Evolutionary conservation across 805 yeast genomes (phyloP), one percentile per base, ranked within the genome.

Genomic region (Myxozyma neotropica): DNA sequence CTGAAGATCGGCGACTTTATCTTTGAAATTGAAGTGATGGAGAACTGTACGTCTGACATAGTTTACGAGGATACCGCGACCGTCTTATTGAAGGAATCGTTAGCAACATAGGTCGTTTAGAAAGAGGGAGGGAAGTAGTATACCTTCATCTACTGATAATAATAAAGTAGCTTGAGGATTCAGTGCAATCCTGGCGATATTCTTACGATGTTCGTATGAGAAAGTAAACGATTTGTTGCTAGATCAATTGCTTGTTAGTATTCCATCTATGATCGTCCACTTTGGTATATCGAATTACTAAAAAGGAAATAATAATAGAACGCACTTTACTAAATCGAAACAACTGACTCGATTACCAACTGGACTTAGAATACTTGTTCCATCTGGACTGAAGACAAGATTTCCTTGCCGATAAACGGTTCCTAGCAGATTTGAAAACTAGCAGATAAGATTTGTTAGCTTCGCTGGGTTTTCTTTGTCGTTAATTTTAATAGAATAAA

Each of bases 341-440:
- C 88, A 89, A 17, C 91, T 81, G 31, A 94, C 92, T 70, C 98
- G 77, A 73, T 93, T 94, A 13, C 99, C 99, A 2, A 94, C 98
- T 0, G 99, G 98, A 59, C 94, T 86, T 47, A 94, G 75, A 35
- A 94, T 78, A 57, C 83, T 81, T 10, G 87, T 83, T 1, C 99
- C 99, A 71, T 92, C 97, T 1, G 86, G 83, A 0, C 96, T 86
- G 76, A 87, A 94, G 4, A 86, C 79, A 27, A 94, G 75, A 72
- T 93, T 91, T n/a, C 98, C 99, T 71, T 87, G 89, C 51, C 95
- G 80, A 71, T 94, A 94, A 2, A 94, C 98, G 0, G 98, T 92
- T 29, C 99, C 99, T 68, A 94, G 77, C 33, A 94, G 78, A 75
- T 93, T 94, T 35, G 95, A 85, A 68, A 94, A 87, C 80, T 86